These are phyloP conservation scores for Phytophthora hybrid DNA, from an alignment of 352 stramenopile genomes.

Conservation along the genomic window DNA sequence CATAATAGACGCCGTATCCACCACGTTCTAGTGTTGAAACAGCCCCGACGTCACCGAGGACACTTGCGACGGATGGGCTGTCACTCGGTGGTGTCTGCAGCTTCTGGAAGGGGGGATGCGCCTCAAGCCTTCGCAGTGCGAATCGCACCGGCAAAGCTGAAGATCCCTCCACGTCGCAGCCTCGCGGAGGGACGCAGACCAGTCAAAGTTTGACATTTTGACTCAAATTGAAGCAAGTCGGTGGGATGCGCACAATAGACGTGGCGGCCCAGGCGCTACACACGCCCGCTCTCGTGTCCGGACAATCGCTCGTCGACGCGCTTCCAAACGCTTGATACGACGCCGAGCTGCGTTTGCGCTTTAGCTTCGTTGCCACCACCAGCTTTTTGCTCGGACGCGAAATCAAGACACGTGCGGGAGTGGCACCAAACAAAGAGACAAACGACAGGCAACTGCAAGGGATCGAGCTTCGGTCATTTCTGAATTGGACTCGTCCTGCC, in stretches of 20 bases:
- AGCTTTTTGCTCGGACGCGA: conserved; percentile 17
- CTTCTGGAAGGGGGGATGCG: conserved; percentile 5
- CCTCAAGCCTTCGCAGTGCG: conserved; percentile 17
- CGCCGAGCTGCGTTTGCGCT: conserved; percentile 4
- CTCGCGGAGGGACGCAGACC: neutral
- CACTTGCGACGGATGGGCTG: conserved; percentile 11
- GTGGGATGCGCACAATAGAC: conserved; percentile 29
- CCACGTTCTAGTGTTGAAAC: neutral
- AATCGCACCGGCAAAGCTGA: conserved; percentile 28
- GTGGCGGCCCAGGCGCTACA: conserved; percentile 15
- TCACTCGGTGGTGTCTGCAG: neutral
- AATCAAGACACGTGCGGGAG: conserved; percentile 6
- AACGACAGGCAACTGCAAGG: neutral
- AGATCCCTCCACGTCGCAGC: conserved; percentile 16
- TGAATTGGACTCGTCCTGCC: conserved; percentile 24
- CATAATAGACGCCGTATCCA: conserved; percentile 6
- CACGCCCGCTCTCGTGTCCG: conserved; percentile 24
- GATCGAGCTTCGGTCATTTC: conserved; percentile 22
- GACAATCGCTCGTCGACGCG: conserved; percentile 27
- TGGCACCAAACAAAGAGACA: conserved; percentile 16
- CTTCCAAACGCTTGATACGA: conserved; percentile 43
- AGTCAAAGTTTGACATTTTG: no score
- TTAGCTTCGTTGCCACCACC: conserved; percentile 31
- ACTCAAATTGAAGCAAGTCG: conserved; percentile 36
- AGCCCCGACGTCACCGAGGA: conserved; percentile 9